Evolutionary conservation across 176 grass and related monocot genomes (phyloP).

Genomic region (Themeda triandra): DNA sequence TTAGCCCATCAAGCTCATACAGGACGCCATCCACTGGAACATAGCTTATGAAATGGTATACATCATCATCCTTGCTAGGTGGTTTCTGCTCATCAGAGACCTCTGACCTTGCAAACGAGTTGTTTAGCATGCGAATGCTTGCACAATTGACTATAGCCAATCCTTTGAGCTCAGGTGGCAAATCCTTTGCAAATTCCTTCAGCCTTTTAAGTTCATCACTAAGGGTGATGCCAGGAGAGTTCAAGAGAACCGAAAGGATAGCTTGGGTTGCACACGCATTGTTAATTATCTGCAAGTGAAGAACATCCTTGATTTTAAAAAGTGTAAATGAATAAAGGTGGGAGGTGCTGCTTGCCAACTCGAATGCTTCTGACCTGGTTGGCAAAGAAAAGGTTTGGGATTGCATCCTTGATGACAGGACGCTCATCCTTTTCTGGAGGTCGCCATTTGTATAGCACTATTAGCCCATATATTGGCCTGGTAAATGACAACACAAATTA

Average conservation of each 20-base stretch:
- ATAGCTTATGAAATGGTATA: conserved; percentile 97
- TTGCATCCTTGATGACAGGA: conserved; percentile 47
- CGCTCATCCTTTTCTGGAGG: conserved; percentile 63
- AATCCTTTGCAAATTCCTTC: conserved; percentile 89
- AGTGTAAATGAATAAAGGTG: background rate
- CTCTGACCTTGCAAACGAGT: conserved; percentile 81
- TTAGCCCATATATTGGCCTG: conserved; percentile 91
- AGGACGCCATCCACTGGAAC: conserved; percentile 76
- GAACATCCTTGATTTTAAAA: conserved; percentile 14
- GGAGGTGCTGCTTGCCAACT: background rate
- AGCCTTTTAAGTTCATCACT: conserved; percentile 69
- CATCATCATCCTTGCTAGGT: conserved; percentile 75
- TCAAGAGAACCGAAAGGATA: conserved; percentile 86
- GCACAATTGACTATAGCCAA: conserved; percentile 85
- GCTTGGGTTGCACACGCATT: conserved; percentile 95
- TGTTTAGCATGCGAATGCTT: conserved; percentile 68
- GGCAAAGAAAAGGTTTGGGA: conserved; percentile 69
- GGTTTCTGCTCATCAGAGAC: conserved; percentile 69
- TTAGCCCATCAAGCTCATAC: conserved; percentile 94
- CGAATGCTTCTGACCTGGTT: conserved; percentile 49
- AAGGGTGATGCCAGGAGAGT: conserved; percentile 67
- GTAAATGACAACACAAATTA: conserved; percentile 19
- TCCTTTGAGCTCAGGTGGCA: conserved; percentile 87
- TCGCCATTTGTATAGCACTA: conserved; percentile 90
- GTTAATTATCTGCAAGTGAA: conserved; percentile 78